Evolutionary conservation across 805 yeast genomes (phyloP).

Genomic region (Wickerhamomyces rabaulensis): DNA sequence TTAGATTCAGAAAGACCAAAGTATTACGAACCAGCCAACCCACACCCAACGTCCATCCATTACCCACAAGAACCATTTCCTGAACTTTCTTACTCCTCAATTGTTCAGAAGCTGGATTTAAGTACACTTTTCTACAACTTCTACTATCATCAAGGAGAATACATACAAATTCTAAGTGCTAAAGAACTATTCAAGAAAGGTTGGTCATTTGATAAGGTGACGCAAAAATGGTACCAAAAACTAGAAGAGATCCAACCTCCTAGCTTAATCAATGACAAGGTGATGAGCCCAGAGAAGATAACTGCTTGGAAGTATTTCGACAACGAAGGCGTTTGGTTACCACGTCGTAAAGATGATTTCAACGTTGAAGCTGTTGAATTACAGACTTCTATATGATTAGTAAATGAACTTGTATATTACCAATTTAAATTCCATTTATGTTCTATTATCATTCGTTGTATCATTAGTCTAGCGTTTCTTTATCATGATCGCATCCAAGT

Average conservation of each 20-base stretch:
- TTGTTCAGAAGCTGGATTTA: slow-evolving; percentile 68
- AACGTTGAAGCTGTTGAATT: slow-evolving; percentile 27
- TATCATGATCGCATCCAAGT: slow-evolving; percentile 9
- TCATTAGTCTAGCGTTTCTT: not conserved
- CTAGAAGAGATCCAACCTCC: slow-evolving; percentile 38
- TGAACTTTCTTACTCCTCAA: slow-evolving; percentile 46
- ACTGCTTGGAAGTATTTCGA: slow-evolving; percentile 77
- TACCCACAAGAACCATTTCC: slow-evolving; percentile 79
- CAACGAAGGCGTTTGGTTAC: slow-evolving; percentile 64
- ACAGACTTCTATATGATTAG: slow-evolving; percentile 3
- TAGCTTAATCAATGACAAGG: slow-evolving; percentile 19
- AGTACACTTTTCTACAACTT: slow-evolving; percentile 91
- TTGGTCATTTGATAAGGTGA: slow-evolving; percentile 74
- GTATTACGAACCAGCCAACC: slow-evolving; percentile 61
- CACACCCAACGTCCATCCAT: slow-evolving; percentile 84
- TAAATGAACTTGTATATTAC: not conserved
- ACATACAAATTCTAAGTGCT: slow-evolving; percentile 73
- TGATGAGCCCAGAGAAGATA: slow-evolving; percentile 37
- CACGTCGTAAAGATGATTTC: slow-evolving; percentile 55
- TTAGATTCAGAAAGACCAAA: slow-evolving; percentile 83
- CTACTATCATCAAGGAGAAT: slow-evolving; percentile 71
- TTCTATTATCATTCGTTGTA: not conserved
- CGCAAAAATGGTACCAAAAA: slow-evolving; percentile 76
- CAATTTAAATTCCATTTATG: not conserved
- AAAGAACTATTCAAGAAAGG: slow-evolving; percentile 72